Conservation (phyloP, 768 basidiomycete species). For the Trametes cubensis region DNA sequence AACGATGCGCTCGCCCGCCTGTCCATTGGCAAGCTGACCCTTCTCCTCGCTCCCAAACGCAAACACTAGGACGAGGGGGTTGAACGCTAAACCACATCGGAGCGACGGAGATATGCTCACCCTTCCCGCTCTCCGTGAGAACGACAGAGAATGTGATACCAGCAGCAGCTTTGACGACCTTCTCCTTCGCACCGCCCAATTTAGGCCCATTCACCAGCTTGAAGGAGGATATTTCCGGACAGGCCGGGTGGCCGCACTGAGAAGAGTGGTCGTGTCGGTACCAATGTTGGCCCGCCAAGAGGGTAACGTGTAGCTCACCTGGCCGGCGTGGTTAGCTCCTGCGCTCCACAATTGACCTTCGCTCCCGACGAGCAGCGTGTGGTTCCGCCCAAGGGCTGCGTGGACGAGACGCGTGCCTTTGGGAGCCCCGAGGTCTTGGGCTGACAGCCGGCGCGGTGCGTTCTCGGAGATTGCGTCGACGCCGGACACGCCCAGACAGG, state of each 20-base stretch:
- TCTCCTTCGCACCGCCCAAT: slow-evolving; percentile 58
- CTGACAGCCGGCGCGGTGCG: slow-evolving; percentile 62
- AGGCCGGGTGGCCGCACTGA: slow-evolving; percentile 72
- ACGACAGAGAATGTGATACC: slow-evolving; percentile 86
- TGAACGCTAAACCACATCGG: not conserved
- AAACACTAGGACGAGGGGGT: slow-evolving; percentile 59
- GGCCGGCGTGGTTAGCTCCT: slow-evolving; percentile 79
- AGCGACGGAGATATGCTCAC: slow-evolving; percentile 40
- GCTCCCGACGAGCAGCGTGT: slow-evolving; percentile 81
- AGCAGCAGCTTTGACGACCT: slow-evolving; percentile 72
- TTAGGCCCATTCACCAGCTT: slow-evolving; percentile 61
- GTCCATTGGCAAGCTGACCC: slow-evolving; percentile 91
- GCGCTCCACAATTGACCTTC: slow-evolving; percentile 83
- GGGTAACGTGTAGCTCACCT: slow-evolving; percentile 48
- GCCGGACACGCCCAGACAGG: slow-evolving; percentile 63
- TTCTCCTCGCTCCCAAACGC: slow-evolving; percentile 90
- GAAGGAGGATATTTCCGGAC: slow-evolving; percentile 69
- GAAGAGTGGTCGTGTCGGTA: not conserved
- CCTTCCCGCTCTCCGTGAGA: slow-evolving; percentile 80
- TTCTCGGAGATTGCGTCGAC: slow-evolving; percentile 66
- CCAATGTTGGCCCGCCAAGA: not conserved
- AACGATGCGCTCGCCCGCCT: slow-evolving; percentile 88
- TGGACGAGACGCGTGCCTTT: slow-evolving; percentile 59
- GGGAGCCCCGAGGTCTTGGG: slow-evolving; percentile 64
- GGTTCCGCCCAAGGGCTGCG: slow-evolving; percentile 83